A percentile compares a stretch with the other conserved stretches of the same genome.
phyloP scores from a whole-genome alignment of 208 protist species.

The Trypanosoma platydactyli region DNA sequence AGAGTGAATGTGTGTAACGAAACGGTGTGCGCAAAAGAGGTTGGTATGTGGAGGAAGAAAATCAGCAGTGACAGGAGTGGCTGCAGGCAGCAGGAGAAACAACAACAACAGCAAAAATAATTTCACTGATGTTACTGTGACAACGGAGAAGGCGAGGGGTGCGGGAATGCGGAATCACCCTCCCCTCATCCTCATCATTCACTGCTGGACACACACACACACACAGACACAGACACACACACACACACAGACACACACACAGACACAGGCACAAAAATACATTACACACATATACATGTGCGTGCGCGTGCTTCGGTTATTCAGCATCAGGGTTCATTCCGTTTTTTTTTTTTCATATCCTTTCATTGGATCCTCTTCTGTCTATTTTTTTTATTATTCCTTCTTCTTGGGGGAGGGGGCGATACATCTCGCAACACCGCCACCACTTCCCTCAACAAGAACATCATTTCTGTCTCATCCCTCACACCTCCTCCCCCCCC shows the following conservation, averaged over 20 bases:
- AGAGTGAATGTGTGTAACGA: background rate
- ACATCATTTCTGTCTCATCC: no score
- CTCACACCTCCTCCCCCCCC: no score
- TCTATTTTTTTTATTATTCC: slow-evolving; percentile 13
- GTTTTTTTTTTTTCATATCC: slow-evolving; percentile 4
- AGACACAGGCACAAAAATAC: no score
- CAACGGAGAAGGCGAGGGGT: background rate
- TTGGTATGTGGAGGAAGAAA: background rate
- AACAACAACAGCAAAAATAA: background rate
- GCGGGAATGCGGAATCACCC: background rate
- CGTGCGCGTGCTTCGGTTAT: slow-evolving; percentile 1
- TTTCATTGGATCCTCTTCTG: background rate
- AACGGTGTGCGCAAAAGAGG: background rate
- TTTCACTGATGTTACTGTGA: no score
- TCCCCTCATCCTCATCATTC: no score
- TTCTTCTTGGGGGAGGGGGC: background rate
- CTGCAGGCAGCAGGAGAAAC: background rate
- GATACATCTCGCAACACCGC: no score
- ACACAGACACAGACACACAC: background rate
- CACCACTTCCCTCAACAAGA: no score
- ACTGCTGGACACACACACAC: slow-evolving; percentile 5
- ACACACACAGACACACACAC: slow-evolving; percentile 19
- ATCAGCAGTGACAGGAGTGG: background rate
- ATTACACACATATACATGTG: slow-evolving; percentile 2
- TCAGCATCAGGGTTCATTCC: background rate